A percentile compares a stretch with the other conserved stretches of the same genome.
Conservation (phyloP, 768 basidiomycete species). For the Phallus indusiatus region DNA sequence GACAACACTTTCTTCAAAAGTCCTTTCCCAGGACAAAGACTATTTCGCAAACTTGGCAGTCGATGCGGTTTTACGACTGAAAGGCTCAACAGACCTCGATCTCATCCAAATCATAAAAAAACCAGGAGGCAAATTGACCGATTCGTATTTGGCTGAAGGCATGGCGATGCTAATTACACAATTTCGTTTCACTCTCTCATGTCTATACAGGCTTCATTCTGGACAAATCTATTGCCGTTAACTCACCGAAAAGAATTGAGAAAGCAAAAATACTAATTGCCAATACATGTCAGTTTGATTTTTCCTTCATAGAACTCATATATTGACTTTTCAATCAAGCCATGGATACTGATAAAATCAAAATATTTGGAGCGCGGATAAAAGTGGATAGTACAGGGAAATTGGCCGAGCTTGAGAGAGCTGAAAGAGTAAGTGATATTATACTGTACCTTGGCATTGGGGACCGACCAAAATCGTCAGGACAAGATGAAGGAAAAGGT, state of each 20-base stretch:
- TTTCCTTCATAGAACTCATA: not conserved
- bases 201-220: constrained; percentile 79
- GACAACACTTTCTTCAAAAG: constrained; percentile 93
- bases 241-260: constrained; percentile 90
- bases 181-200: not conserved
- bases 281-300: constrained; percentile 68
- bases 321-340: constrained; percentile 36
- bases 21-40: constrained; percentile 91
- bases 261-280: constrained; percentile 95
- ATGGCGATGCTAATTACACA: constrained; percentile 8
- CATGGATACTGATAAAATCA: constrained; percentile 99
- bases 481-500: constrained; percentile 99
- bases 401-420: constrained; percentile 94
- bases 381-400: constrained; percentile 96
- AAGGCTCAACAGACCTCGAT: constrained; percentile 95
- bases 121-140: constrained; percentile 96
- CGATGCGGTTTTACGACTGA: constrained; percentile 83
- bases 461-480: constrained; percentile 28
- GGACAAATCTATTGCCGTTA: constrained; percentile 89
- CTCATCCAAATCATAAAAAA: constrained; percentile 99
- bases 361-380: constrained; percentile 94
- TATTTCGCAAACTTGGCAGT: constrained; percentile 98
- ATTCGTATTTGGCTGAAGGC: constrained; percentile 98
- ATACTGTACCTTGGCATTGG: not conserved
- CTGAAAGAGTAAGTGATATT: constrained; percentile 58